Percentiles rank a stretch among this genome's conserved stretches.
Evolutionary conservation across 495 filamentous ascomycete species (phyloP).

Genomic region (Penicillium canariense): DNA sequence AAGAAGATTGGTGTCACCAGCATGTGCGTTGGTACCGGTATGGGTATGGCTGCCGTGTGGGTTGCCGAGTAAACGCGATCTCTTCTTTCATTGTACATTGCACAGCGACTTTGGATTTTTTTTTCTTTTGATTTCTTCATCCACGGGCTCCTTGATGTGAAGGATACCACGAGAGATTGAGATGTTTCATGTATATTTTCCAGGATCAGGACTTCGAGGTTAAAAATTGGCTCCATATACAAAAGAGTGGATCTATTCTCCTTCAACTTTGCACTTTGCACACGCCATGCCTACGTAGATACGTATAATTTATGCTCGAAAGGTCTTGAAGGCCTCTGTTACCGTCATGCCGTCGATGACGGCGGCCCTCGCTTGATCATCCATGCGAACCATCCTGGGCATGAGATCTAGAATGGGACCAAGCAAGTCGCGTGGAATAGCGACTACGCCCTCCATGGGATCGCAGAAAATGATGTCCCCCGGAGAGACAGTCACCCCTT

Average conservation of each 20-base stretch:
- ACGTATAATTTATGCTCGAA: constrained; percentile 18
- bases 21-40: constrained; percentile 97
- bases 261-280: no score
- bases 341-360: constrained; percentile 56
- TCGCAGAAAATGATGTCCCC: constrained; percentile 66
- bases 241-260: not conserved
- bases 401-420: constrained; percentile 51
- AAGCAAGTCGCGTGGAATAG: constrained; percentile 54
- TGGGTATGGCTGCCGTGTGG: constrained; percentile 97
- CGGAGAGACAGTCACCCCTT: constrained; percentile 47
- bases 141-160: constrained; percentile 25
- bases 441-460: constrained; percentile 58
- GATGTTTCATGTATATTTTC: constrained; percentile 16
- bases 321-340: constrained; percentile 55
- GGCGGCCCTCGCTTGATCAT: constrained; percentile 59
- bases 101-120: constrained; percentile 30
- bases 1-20: constrained; percentile 87
- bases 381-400: constrained; percentile 55
- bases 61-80: constrained; percentile 65
- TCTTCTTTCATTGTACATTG: constrained; percentile 24
- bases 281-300: not conserved
- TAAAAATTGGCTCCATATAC: not conserved
- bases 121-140: constrained; percentile 4
- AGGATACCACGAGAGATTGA: constrained; percentile 29
- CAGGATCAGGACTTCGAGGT: not conserved